Conservation (phyloP, 495 filamentous ascomycete genomes). For the Schizothecium vesticola region DNA sequence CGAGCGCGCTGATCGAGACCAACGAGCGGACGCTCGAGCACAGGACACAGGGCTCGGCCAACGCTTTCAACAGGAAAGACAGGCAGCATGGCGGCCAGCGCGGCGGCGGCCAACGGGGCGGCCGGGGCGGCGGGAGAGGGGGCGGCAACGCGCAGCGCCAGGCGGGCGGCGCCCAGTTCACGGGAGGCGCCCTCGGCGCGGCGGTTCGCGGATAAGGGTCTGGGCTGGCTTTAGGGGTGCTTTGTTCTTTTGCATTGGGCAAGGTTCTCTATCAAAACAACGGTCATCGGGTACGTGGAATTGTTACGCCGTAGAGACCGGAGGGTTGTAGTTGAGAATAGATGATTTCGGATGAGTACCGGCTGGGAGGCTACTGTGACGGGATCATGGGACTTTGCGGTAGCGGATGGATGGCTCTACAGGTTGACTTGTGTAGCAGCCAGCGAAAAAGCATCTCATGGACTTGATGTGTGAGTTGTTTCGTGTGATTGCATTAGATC, state of each 20-base stretch:
- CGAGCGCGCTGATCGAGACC: slow-evolving; percentile 86
- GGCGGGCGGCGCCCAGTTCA: slow-evolving; percentile 54
- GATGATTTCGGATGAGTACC: slow-evolving; percentile 1
- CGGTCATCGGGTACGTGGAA: slow-evolving; percentile 16
- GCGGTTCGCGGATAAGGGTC: slow-evolving; percentile 46
- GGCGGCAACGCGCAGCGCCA: slow-evolving; percentile 51
- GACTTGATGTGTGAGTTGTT: not conserved
- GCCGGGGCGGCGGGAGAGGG: slow-evolving; percentile 58
- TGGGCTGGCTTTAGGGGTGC: slow-evolving; percentile 15
- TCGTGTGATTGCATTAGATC: not conserved
- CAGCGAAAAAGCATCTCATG: not conserved
- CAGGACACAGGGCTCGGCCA: slow-evolving; percentile 89
- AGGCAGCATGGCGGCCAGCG: slow-evolving; percentile 71
- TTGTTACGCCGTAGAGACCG: slow-evolving; percentile 23
- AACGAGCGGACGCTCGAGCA: slow-evolving; percentile 97
- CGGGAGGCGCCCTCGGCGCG: slow-evolving; percentile 51
- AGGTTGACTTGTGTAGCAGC: not conserved
- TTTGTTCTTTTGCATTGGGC: slow-evolving; percentile 32
- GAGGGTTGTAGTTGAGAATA: slow-evolving; percentile 21
- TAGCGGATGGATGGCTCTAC: not conserved
- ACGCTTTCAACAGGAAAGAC: slow-evolving; percentile 87
- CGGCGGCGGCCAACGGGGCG: slow-evolving; percentile 59
- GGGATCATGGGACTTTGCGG: not conserved
- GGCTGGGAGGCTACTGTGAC: not conserved
- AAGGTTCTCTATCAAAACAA: slow-evolving; percentile 30